phyloP scores from a whole-genome alignment of 2,329 filamentous ascomycete genomes.

The Penicillium sp. region DNA sequence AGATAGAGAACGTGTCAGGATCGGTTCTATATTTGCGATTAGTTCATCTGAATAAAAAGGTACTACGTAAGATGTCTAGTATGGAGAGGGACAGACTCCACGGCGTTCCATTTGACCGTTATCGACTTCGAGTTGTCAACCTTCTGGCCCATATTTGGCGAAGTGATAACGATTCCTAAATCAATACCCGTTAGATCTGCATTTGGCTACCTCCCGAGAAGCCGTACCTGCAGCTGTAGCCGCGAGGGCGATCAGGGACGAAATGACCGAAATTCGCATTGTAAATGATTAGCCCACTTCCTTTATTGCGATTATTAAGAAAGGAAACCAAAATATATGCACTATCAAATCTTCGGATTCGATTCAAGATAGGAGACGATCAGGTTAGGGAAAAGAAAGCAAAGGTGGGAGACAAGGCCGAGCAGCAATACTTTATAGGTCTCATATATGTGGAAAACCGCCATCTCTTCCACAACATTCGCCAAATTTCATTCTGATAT shows the following conservation, averaged over 20 bases:
- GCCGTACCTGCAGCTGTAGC: constrained; percentile 34
- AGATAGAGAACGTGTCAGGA: constrained; percentile 44
- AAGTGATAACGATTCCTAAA: constrained; percentile 41
- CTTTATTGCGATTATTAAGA: background rate
- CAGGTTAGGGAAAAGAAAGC: constrained; percentile 10
- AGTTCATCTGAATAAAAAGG: background rate
- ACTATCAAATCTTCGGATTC: constrained; percentile 1
- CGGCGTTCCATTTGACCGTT: constrained; percentile 45
- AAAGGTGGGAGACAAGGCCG: constrained; percentile 4
- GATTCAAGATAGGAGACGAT: background rate
- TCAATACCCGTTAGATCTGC: background rate
- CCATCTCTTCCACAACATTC: constrained; percentile 3
- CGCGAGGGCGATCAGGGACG: constrained; percentile 33
- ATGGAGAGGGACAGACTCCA: constrained; percentile 32
- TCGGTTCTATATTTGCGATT: constrained; percentile 40
- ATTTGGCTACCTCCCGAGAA: background rate
- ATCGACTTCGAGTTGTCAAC: constrained; percentile 44
- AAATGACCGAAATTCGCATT: constrained; percentile 34
- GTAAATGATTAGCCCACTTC: constrained; percentile 10
- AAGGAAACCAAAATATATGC: constrained; percentile 2
- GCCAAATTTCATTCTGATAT: constrained; percentile 6
- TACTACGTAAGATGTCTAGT: background rate
- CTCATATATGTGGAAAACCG: background rate
- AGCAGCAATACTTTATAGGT: constrained; percentile 16
- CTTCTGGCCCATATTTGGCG: constrained; percentile 35